Evolutionary conservation across 164 flowering plant species (phyloP), one percentile per base, ranked within the genome.

Genomic region (Umbellularia californica): DNA sequence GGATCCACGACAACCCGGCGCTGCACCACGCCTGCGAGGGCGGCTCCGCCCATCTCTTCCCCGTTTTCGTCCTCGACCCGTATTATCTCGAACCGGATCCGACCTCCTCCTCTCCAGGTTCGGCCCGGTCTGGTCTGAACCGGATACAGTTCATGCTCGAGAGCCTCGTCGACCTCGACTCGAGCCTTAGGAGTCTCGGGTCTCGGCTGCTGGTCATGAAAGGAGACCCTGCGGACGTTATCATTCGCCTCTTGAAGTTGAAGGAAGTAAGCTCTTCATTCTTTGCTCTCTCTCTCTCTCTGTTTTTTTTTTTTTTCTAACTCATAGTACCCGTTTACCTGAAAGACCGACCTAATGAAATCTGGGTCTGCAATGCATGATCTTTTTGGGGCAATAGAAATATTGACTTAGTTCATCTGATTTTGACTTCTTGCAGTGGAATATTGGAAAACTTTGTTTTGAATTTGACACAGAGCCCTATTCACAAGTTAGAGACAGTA

Each of bases 1-100:
- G 97, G 72, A 75, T 95, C 76, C 99, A 93, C 81, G 97, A 95
- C 81, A 95, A 93, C 75, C 99, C 97, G 30, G 95, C 97, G 19
- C 88, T 95, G 3, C 81, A 88, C 62, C 64, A 86, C 79, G 95
- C 97, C 6, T 78, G 88, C 51, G 78, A 68, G 33, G 87, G 74
- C 9, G 87, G 74, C 9, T 77, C 88, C 23, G 58, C 50, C 0
- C 82, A 70, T 63, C 77, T 95, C 23, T 95, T 88, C 82, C 99
- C 97, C 3, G 84, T 95, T 14, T 93, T 95, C 79, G 88, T 95
- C 28, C 85, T 95, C 72, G 99, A 95, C 77, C 97, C 97, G 70
- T 87, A 85, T 71, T 95, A 79, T 79, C 87, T 95, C 85, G 82
- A 87, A 70, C 97, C 97, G 13, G 97, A 92, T 58, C 88, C 87